These are phyloP conservation scores for Spatholobus suberectus DNA, from an alignment of 306 rosid genomes.

Conservation along the genomic window DNA sequence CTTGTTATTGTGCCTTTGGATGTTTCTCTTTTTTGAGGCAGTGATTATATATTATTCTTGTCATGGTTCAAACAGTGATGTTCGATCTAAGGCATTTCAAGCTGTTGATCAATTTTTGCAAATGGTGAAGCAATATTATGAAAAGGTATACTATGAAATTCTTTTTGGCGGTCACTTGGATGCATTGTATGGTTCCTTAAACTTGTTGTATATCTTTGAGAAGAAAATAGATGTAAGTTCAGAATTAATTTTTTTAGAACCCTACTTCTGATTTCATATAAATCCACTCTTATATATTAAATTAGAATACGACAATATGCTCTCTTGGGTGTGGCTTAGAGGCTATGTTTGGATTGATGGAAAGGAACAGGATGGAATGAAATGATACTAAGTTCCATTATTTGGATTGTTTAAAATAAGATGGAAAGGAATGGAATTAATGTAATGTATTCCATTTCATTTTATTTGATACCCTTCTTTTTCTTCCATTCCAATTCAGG, in stretches of 20 bases:
- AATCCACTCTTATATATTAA: not conserved
- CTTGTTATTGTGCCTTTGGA: not conserved
- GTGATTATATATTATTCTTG: slow-evolving; percentile 35
- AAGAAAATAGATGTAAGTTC: slow-evolving; percentile 33
- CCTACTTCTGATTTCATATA: slow-evolving; percentile 21
- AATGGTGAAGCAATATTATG: slow-evolving; percentile 75
- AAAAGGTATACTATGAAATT: slow-evolving; percentile 66
- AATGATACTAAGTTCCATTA: not conserved
- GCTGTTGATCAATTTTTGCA: slow-evolving; percentile 92
- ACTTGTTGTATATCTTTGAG: not conserved
- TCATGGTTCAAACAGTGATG: slow-evolving; percentile 71
- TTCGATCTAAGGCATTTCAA: slow-evolving; percentile 90
- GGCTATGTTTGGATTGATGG: not conserved
- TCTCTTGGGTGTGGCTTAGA: not conserved
- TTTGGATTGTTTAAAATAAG: not conserved
- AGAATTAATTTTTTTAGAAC: not conserved
- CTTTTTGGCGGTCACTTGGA: slow-evolving; percentile 37
- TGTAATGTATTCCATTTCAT: not conserved
- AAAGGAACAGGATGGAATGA: not conserved
- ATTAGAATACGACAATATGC: not conserved
- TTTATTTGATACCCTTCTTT: not conserved
- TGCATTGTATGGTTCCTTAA: slow-evolving; percentile 30
- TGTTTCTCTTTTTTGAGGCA: slow-evolving; percentile 18
- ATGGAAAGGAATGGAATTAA: not conserved
- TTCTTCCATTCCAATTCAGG: not conserved